Base-by-base conservation (phyloP, 176 grass and related monocot species). In the Tillandsia leiboldiana region DNA sequence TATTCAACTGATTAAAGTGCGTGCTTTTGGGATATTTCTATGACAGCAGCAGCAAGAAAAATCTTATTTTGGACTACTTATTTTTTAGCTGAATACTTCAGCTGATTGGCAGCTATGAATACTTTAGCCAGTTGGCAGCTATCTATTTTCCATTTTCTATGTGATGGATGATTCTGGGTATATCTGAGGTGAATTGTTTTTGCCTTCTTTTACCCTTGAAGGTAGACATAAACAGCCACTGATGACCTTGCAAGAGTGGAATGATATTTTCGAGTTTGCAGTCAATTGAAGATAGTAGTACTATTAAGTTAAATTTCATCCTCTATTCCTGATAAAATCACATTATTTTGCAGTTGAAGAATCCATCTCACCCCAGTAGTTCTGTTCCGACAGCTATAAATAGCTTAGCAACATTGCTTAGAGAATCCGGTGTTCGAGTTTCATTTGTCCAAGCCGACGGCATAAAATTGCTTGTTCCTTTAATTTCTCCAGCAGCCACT, bases 361-460 rank as follows among this genome's bases (percentile, higher is more conserved):
- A 68, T 50, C 83, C 93, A 51, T 87, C 93, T 27, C 86, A 97
- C 63, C 93, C 77, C 0, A 85, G 70, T 70, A 83, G 82, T 42
- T 92, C 89, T 69, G 51, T 92, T 62, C 93, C 83, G 62, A 77
- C 68, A 68, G 81, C 86, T 87, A 83, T 83, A 65, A 90, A 90
- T 77, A 85, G 77, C 47, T 71, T 99, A 1, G 72, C 89, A 51
- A 86, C 72, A 72, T 79, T 90, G 69, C 66, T 99, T 42, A 87
- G 77, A 83, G 89, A 90, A 65, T 51, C 59, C 65, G 72, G 81
- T 57, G 81, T 86, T 67, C 82, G 89, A 50, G 72, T 84, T 80
- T 83, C 82, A 73, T 97, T 97, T 97, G 89, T 97, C 50, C 79
- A 87, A 78, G 67, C 74, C 20, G 87, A 93, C 67, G 89, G 94